Percentiles rank a stretch among this genome's conserved stretches.
Conservation (phyloP, 805 yeast genomes). For the Maudiozyma bulderi region DNA sequence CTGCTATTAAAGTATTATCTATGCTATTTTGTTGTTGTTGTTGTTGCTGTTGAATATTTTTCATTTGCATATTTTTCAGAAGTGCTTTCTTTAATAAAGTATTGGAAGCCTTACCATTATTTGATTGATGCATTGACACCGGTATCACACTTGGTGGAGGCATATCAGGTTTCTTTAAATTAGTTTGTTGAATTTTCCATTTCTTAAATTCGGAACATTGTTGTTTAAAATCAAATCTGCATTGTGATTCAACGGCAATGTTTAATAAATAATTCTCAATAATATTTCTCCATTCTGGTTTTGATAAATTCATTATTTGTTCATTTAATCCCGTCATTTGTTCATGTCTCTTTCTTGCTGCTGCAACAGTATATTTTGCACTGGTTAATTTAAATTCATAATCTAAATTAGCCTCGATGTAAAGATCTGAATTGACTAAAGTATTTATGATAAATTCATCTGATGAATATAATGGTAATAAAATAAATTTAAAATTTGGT, state of each 20-base stretch:
- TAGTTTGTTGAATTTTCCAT: constrained; percentile 28
- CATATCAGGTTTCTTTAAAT: constrained; percentile 26
- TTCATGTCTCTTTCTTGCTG: constrained; percentile 45
- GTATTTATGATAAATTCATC: constrained; percentile 41
- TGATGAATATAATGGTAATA: constrained; percentile 43
- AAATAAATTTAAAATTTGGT: constrained; percentile 37
- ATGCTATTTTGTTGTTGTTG: constrained; percentile 1
- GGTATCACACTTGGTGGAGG: constrained; percentile 29
- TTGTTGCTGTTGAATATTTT: constrained; percentile 3
- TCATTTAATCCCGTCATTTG: constrained; percentile 18
- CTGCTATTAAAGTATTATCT: background rate
- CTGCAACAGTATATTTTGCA: constrained; percentile 51
- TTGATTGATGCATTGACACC: background rate
- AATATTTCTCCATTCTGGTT: constrained; percentile 63
- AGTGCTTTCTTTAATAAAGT: constrained; percentile 28
- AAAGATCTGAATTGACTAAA: constrained; percentile 52
- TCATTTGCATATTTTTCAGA: constrained; percentile 18
- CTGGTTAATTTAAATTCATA: constrained; percentile 44
- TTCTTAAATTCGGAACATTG: constrained; percentile 40
- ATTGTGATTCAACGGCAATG: constrained; percentile 61
- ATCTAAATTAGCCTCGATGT: constrained; percentile 52
- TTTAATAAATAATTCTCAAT: constrained; percentile 60
- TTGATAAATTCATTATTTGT: constrained; percentile 31
- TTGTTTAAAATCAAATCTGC: constrained; percentile 53
- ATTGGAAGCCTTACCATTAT: background rate